Base-by-base conservation (phyloP, 2,329 filamentous ascomycete species). In the Talaromyces sp. region DNA sequence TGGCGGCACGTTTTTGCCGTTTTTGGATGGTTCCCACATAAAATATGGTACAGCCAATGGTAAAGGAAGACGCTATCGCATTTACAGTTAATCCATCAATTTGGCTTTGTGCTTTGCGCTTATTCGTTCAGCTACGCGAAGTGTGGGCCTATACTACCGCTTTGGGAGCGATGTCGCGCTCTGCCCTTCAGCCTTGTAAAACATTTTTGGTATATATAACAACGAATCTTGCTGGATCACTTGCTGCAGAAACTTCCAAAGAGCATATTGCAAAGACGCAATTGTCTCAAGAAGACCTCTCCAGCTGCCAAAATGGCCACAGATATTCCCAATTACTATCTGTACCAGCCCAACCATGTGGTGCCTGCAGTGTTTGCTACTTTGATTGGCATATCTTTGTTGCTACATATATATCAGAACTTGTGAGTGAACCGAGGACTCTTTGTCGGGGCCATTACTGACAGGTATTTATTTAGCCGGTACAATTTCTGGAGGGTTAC, bases 401-500 rank as follows among this genome's bases (percentile, higher is more conserved):
- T 69, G 1, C 14, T 70, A 17, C 73, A 75, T 52, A 62, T 66
- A 17, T 71, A 64, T 55, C 73, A 75, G 58, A 75, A 73, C 56
- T 71, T 71, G 71, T 75, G 41, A 60, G 71, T 63, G 8, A 3
- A 3, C 21, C 21, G 9, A 7, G 6, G 21, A 31, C 3, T 17
- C 29, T n/a, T n/a, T 21, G 27, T 13, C 31, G 1, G n/a, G 7
- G 1, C 10, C 27, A 14, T 21, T 31, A 4, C 11, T 35, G 2
- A n/a, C 17, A 26, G 19, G 19, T 49, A 24, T 17, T 27, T 32
- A 62, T 51, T 26, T 27, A 68, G 71, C 56, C 68, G 62, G 54
- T 73, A 73, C 56, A 63, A 64, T 27, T 74, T 67, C 56, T 75
- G 72, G 72, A 65, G 63, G n/a, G 65, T 75, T 17, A 74, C 70